These are phyloP conservation scores for Aspergillus costaricaensis DNA, from an alignment of 2,329 filamentous ascomycete species.

Conservation along the genomic window DNA sequence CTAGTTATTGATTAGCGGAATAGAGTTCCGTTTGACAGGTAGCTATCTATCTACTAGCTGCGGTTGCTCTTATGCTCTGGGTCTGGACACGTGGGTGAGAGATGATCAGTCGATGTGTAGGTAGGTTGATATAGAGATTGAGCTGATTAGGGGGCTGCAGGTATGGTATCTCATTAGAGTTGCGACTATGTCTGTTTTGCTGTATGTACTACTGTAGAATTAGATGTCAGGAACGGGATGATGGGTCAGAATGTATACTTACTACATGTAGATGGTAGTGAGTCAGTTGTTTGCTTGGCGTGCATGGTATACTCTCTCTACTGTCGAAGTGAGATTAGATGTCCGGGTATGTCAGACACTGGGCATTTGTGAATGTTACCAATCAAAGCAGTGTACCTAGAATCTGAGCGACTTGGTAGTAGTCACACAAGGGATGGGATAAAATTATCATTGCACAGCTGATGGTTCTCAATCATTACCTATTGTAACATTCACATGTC, in stretches of 20 bases:
- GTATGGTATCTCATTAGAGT: not conserved
- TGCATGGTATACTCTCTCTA: not conserved
- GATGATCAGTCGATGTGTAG: not conserved
- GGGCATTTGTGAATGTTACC: no score
- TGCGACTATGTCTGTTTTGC: no score
- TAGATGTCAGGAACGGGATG: no score
- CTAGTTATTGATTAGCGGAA: not conserved
- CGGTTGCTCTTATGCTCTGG: not conserved
- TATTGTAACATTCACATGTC: not conserved
- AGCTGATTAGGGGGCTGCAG: not conserved
- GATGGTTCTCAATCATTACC: not conserved
- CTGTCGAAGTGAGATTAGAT: not conserved
- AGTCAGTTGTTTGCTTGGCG: not conserved
- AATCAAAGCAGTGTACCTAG: no score
- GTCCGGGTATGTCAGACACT: no score
- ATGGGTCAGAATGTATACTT: no score
- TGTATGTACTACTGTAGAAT: no score
- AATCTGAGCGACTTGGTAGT: no score
- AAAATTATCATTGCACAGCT: not conserved
- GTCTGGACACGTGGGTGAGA: not conserved
- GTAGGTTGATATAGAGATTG: not conserved
- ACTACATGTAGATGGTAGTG: not conserved
- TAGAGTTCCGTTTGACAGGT: slow-evolving; percentile 11
- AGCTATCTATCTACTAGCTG: not conserved
- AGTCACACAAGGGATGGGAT: not conserved